Evolutionary conservation across 495 filamentous ascomycete genomes (phyloP).

Genomic region (Thermothielavioides terrestris): DNA sequence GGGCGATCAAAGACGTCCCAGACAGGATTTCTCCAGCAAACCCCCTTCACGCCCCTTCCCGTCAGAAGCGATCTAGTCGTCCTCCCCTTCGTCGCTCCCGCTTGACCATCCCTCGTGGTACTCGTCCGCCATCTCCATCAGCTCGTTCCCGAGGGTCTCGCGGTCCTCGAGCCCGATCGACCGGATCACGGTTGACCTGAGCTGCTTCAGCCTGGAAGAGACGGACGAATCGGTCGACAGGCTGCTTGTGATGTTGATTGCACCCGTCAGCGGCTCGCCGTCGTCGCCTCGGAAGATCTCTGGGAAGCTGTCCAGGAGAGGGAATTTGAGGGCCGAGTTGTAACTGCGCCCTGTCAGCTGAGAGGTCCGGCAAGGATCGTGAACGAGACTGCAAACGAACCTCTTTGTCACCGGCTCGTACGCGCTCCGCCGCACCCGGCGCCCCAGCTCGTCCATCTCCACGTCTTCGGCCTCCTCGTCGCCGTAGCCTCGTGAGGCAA

Average conservation of each 20-base stretch:
- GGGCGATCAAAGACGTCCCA: too few relatives aligned
- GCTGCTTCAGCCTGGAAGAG: conserved; percentile 53
- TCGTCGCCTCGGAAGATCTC: conserved; percentile 47
- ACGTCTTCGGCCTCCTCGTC: conserved; percentile 11
- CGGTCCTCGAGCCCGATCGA: conserved; percentile 64
- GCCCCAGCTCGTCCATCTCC: conserved; percentile 10
- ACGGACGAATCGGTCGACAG: conserved; percentile 70
- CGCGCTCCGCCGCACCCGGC: conserved; percentile 10
- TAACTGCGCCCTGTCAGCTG: conserved; percentile 24
- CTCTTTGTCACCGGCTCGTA: conserved; percentile 20
- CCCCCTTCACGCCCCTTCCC: too few relatives aligned
- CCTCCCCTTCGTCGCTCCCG: conserved; percentile 73
- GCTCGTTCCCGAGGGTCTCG: conserved; percentile 71
- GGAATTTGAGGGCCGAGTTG: conserved; percentile 54
- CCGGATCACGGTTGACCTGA: conserved; percentile 51
- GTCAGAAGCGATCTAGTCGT: too few relatives aligned
- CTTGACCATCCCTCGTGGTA: conserved; percentile 89
- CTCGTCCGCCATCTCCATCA: conserved; percentile 75
- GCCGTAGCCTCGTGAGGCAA: conserved; percentile 15
- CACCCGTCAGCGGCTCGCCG: conserved; percentile 27
- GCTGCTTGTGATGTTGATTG: conserved; percentile 52
- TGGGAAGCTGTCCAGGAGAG: conserved; percentile 76
- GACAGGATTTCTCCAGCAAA: too few relatives aligned
- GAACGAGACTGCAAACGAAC: conserved; percentile 7
- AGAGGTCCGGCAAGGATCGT: neutral